phyloP scores from a whole-genome alignment of 139 green algal species.

The Pedinophyceae sp. region DNA sequence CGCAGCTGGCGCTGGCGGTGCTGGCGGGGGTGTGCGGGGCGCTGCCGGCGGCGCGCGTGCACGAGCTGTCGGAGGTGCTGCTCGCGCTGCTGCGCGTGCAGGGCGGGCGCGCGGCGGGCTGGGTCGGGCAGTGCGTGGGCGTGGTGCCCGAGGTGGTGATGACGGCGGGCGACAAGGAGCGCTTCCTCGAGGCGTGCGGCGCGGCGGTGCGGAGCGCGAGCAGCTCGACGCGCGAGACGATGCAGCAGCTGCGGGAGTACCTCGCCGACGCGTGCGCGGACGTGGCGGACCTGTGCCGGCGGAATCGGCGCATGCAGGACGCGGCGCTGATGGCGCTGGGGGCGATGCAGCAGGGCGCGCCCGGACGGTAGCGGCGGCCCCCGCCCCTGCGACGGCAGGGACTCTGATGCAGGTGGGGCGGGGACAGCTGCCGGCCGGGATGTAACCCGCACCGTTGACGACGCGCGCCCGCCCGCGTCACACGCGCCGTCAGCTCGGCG shows the following conservation, averaged over 20 bases:
- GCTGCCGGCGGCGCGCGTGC: conserved; percentile 24
- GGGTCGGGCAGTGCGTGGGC: conserved; percentile 23
- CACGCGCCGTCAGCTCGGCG: no score
- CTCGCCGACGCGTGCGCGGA: conserved; percentile 35
- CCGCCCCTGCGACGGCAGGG: no score
- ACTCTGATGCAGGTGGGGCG: no score
- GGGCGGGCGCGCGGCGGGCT: conserved; percentile 4
- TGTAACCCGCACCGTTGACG: no score
- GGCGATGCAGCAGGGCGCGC: no score
- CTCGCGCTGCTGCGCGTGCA: conserved; percentile 27
- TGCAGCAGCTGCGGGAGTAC: background rate
- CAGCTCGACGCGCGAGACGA: conserved; percentile 8
- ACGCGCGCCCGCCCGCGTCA: no score
- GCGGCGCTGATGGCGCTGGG: conserved; percentile 35
- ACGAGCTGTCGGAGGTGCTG: conserved; percentile 27
- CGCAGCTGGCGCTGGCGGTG: conserved; percentile 24
- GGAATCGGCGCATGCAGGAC: conserved; percentile 25
- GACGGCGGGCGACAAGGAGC: conserved; percentile 24
- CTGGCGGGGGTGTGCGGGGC: conserved; percentile 30
- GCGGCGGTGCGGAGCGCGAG: conserved; percentile 6
- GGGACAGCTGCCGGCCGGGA: no score
- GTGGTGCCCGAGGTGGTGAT: conserved; percentile 28
- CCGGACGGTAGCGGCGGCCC: no score
- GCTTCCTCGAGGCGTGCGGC: conserved; percentile 13
- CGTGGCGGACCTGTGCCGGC: conserved; percentile 43